A percentile compares a stretch with the other conserved stretches of the same genome.
Evolutionary conservation across 768 basidiomycete genomes (phyloP).

Genomic region (Chlorophyllum brunneum): DNA sequence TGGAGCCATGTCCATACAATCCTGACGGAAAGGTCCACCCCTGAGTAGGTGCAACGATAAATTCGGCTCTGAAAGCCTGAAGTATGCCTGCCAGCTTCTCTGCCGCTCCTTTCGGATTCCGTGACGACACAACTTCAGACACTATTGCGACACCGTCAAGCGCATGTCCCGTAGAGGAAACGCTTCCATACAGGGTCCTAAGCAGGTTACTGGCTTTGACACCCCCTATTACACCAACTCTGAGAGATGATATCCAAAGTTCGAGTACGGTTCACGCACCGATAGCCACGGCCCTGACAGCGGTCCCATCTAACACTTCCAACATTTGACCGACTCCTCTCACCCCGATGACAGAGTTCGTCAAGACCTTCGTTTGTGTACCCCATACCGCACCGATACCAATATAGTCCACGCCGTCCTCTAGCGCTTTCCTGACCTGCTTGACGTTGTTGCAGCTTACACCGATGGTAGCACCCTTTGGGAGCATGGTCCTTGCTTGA

Average conservation of each 20-base stretch:
- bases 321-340: conserved; percentile 69
- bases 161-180: conserved; percentile 49
- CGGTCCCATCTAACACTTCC: conserved; percentile 55
- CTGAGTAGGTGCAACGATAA: not conserved
- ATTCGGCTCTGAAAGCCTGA: conserved; percentile 34
- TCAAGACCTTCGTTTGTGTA: conserved; percentile 76
- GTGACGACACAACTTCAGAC: conserved; percentile 76
- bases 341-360: conserved; percentile 62
- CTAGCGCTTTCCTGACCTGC: conserved; percentile 60
- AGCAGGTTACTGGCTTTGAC: conserved; percentile 78
- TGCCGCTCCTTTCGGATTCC: conserved; percentile 50
- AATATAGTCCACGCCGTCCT: conserved; percentile 75
- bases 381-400: conserved; percentile 85
- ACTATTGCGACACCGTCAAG: conserved; percentile 88
- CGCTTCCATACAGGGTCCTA: conserved; percentile 69
- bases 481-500: conserved; percentile 65
- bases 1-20: not conserved
- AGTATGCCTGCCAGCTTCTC: conserved; percentile 39
- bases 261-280: conserved; percentile 42
- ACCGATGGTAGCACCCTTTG: conserved; percentile 69
- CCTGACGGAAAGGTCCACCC: not conserved
- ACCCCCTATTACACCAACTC: conserved; percentile 63
- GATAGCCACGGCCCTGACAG: conserved; percentile 77
- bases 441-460: conserved; percentile 69
- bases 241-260: not conserved